Base-by-base conservation (phyloP, 495 filamentous ascomycete genomes). In the Hyaloscypha variabilis region DNA sequence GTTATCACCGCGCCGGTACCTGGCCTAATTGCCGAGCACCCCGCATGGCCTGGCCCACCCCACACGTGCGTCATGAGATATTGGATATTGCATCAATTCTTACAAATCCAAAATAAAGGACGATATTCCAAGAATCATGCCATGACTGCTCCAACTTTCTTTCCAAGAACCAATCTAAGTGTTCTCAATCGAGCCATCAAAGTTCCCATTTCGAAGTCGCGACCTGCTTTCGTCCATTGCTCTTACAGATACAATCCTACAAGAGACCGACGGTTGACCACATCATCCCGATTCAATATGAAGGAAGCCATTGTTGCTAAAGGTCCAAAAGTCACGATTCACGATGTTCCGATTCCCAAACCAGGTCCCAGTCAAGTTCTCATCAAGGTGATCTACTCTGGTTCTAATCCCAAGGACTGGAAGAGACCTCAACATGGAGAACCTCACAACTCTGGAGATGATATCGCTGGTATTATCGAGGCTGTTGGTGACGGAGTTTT, bases 381-480 rank as follows among this genome's bases (percentile, higher is more conserved):
- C 19, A 93, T 90, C 69, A 85, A 86, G 63, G 88, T 92, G 39
- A 76, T 89, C 13, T 81, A 19, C 80, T 86, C 21, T 46, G 89
- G 88, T 23, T 87, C 85, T 24, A 94, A 94, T 73, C 91, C 91
- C 3, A 94, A 94, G 71, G 91, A 94, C 76, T 92, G 89, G 90
- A 92, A 90, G 68, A 26, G 77, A 3, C 72, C 78, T 8, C 65
- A 73, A 0, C 56, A 64, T 31, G 30, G 19, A 17, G 11, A 64
- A 8, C 50, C 91, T 72, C 93, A 95, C 72, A 90, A 97, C 72
- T 88, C 97, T 34, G 93, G 93, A 65, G 93, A 97, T 81, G 94
- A 97, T 79, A 94, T 93, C 53, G 90, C 92, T 46, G 94, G 93
- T 58, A 86, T 91, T 71, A 76, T 97, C 61, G 83, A 96, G 67